These are phyloP conservation scores for Dispira simplex DNA, from an alignment of 192 early-diverging fungal genomes.

Conservation along the genomic window DNA sequence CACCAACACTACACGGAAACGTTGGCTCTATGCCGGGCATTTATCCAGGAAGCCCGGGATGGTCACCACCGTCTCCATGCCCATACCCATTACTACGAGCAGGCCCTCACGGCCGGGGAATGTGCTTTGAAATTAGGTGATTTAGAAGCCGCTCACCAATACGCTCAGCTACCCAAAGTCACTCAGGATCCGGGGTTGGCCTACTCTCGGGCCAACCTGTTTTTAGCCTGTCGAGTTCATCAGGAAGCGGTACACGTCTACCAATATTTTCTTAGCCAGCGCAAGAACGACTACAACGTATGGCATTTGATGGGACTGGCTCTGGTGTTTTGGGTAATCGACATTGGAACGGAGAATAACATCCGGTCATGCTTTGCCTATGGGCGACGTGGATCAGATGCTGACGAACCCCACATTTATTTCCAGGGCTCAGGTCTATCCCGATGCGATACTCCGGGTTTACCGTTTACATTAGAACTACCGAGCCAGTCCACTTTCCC, in stretches of 20 bases:
- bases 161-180: background rate
- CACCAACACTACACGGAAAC: background rate
- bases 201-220: background rate
- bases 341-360: background rate
- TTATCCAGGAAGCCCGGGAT: background rate
- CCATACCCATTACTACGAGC: background rate
- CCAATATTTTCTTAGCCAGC: background rate
- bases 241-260: background rate
- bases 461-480: no score
- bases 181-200: background rate
- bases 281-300: background rate
- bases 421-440: no score
- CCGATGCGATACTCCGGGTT: no score
- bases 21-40: background rate
- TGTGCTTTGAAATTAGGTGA: background rate
- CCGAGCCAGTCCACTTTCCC: no score
- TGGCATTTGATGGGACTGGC: background rate
- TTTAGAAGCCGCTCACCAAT: background rate
- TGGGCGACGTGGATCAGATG: no score
- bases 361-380: no score
- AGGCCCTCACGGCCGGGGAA: background rate
- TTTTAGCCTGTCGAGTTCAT: background rate
- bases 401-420: no score
- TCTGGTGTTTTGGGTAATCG: background rate
- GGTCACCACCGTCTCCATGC: background rate